Evolutionary conservation across 192 early-diverging fungal genomes (phyloP).

Genomic region (Podila epicladia): DNA sequence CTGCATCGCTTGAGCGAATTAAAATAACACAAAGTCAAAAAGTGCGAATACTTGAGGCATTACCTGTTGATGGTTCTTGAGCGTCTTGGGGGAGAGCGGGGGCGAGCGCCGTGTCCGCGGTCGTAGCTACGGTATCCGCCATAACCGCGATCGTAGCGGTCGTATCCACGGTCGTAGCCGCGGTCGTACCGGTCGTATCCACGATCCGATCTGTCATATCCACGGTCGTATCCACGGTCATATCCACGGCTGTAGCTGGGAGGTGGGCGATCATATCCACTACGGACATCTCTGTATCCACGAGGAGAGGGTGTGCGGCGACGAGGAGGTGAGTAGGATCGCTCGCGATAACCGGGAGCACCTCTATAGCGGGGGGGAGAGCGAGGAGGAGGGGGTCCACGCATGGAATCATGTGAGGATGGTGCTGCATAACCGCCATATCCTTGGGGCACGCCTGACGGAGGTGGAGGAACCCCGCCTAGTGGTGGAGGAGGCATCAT

Average conservation of each 20-base stretch:
- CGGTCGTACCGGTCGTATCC: slow-evolving; percentile 48
- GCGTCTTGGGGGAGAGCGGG: slow-evolving; percentile 57
- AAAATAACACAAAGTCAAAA: neutral
- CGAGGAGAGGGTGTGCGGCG: slow-evolving; percentile 52
- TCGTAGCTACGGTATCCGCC: slow-evolving; percentile 51
- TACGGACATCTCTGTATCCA: slow-evolving; percentile 36
- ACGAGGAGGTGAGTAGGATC: slow-evolving; percentile 53
- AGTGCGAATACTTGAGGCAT: neutral
- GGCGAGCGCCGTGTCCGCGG: slow-evolving; percentile 50
- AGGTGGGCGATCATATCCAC: neutral
- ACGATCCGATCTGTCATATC: slow-evolving; percentile 10
- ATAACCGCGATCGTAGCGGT: slow-evolving; percentile 40
- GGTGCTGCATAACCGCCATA: slow-evolving; percentile 25
- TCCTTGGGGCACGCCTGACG: neutral
- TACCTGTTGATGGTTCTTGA: slow-evolving; percentile 60
- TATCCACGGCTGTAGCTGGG: slow-evolving; percentile 48
- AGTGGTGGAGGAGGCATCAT: slow-evolving; percentile 28
- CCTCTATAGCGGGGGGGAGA: slow-evolving; percentile 27
- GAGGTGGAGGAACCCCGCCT: slow-evolving; percentile 2
- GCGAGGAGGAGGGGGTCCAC: slow-evolving; percentile 9
- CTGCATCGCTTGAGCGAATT: slow-evolving; percentile 11
- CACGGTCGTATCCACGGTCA: slow-evolving; percentile 40
- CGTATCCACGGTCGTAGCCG: slow-evolving; percentile 45
- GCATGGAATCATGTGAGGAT: slow-evolving; percentile 15
- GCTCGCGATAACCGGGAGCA: slow-evolving; percentile 32